Base-by-base conservation (phyloP, 2,329 filamentous ascomycete species). In the Fusarium begoniae region DNA sequence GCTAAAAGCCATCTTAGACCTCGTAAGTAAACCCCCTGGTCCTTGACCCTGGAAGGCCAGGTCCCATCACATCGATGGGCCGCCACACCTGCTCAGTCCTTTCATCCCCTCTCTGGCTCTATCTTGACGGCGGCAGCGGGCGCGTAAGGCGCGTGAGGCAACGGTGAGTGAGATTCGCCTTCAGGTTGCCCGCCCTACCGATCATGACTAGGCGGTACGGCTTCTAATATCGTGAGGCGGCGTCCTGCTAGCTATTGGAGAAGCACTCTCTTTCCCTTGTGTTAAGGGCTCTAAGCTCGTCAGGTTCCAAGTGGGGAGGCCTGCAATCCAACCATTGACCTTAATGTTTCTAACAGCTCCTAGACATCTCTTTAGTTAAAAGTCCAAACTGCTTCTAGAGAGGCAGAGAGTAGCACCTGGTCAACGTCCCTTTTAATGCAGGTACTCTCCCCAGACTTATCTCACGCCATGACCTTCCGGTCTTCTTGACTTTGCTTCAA, bases 381-480 rank as follows among this genome's bases (percentile, higher is more conserved):
- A 63, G 60, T 68, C 54, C 70, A 44, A 68, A 68, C 51, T 67
- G 73, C 38, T 59, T 63, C 66, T 60, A 66, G 69, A 69, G 48
- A 66, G 72, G 56, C 51, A 62, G 45, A 69, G 35, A 43, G 63
- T 51, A 60, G 44, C 38, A 57, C 69, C 66, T 67, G 64, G 70
- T 59, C 70, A 59, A 70, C 63, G 64, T 76, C 70, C 76, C 76
- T 78, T 79, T 79, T 78, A 76, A 75, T 78, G 77, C 76, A 79
- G 76, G 70, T 77, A 75, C 75, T 78, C 65, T 78, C 76, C 77
- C 73, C 73, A 77, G 73, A 73, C 74, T 68, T 47, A 73, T 68
- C 76, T 68, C 63, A 76, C 76, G 76, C 76, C 76, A 78, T 76
- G 72, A 69, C 72, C 69, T 77, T 69, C 66, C 53, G 71, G 69